Evolutionary conservation across 2,329 filamentous ascomycete species (phyloP), one percentile per base, ranked within the genome.

Genomic region (Diaporthe eres): DNA sequence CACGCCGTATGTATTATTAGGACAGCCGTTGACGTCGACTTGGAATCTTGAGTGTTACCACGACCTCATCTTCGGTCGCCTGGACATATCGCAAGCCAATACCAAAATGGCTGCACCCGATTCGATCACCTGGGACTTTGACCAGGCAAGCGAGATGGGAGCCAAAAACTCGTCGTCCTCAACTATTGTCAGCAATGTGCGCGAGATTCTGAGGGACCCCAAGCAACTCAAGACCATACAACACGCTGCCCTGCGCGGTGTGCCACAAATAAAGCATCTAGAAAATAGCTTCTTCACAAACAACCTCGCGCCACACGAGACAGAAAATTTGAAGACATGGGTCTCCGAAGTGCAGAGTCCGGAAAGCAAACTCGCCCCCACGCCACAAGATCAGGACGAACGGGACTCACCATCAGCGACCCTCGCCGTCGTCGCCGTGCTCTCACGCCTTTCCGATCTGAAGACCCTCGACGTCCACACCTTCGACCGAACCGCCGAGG

Each of bases 91-190:
- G 7, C 19, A 51, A 49, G 7, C 19, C 15, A 10, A 37, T 15
- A 25, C 28, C 42, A 51, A 25, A 51, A 67, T 67, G 44, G 44
- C 63, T 12, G 63, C 44, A 67, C 15, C 44, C 44, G 63, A 25
- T 12, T 67, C 63, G 19, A 39, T 67, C 13, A 39, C 31, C 44
- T 67, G 63, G 63, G 63, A 51, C 5, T 67, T 67, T 37, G 63
- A 25, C 28, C 28, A 67, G 44, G 44, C 44, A n/a, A 25, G 44
- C 4, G 44, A 51, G 28, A 49, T 34, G 44, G 61, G 44, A 34
- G 2, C 6, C 6, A 37, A 67, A 19, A n/a, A 5, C 22, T 25
- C 44, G 6, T 42, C 63, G 12, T n/a, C 63, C 44, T 67, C 63
- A 25, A 51, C 10, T 34, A 67, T 67, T 37, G 9, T 37, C 44